Conservation (phyloP, 306 rosid species). For the Betula pendula region DNA sequence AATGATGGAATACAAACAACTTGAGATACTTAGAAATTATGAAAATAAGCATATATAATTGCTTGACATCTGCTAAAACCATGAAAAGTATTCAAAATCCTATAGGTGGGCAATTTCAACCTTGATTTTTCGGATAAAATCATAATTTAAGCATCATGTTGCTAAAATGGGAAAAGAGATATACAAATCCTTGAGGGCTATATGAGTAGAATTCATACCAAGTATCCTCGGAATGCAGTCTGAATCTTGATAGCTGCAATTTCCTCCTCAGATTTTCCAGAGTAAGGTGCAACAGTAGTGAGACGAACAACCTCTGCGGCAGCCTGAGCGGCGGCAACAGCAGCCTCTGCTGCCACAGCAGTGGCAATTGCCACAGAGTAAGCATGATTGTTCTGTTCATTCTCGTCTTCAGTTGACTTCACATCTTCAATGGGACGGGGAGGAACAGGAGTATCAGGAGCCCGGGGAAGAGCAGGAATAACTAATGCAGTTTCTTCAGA, state of each 20-base stretch:
- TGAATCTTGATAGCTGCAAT: conserved; percentile 76
- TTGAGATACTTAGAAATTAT: not conserved
- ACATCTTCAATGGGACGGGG: conserved; percentile 38
- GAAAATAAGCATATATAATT: not conserved
- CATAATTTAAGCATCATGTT: not conserved
- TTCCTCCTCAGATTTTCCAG: conserved; percentile 49
- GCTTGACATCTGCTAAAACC: not conserved
- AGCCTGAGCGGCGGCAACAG: conserved; percentile 79
- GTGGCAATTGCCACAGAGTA: conserved; percentile 84
- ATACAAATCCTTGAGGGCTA: not conserved
- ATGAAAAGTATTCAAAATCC: not conserved
- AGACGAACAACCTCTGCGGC: conserved; percentile 70
- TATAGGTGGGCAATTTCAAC: not conserved
- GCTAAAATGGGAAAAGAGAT: not conserved
- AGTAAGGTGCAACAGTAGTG: conserved; percentile 22
- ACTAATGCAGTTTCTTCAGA: conserved; percentile 26
- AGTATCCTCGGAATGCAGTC: conserved; percentile 63
- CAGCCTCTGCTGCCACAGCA: conserved; percentile 81
- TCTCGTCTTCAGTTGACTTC: conserved; percentile 39
- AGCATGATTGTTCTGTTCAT: conserved; percentile 62
- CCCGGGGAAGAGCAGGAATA: conserved; percentile 37
- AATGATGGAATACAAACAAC: not conserved
- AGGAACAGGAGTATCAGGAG: conserved; percentile 32
- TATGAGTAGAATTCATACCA: conserved; percentile 45
- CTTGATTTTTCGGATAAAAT: not conserved